These are phyloP conservation scores for Pythium aquatile DNA, from an alignment of 352 stramenopile genomes.

Conservation along the genomic window DNA sequence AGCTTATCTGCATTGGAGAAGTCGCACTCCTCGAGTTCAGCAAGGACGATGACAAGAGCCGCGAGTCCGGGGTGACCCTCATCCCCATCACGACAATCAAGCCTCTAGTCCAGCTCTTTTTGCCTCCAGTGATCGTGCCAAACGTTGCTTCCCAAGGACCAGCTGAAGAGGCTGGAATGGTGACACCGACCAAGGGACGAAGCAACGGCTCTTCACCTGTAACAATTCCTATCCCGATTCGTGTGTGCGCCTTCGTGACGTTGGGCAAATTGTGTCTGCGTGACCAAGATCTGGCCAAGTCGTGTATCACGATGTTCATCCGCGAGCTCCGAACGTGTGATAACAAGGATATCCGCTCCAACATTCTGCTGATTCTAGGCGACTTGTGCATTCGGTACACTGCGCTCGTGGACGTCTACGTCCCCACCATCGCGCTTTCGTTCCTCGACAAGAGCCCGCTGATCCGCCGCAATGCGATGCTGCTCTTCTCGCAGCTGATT, in stretches of 20 bases:
- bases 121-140: constrained; percentile 56
- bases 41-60: constrained; percentile 66
- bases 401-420: constrained; percentile 93
- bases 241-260: constrained; percentile 93
- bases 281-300: constrained; percentile 92
- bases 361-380: constrained; percentile 95
- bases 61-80: constrained; percentile 44
- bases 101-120: constrained; percentile 74
- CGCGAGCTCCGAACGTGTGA: constrained; percentile 87
- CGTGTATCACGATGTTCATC: constrained; percentile 94
- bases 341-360: constrained; percentile 92
- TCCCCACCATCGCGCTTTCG: constrained; percentile 95
- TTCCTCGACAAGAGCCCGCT: constrained; percentile 86
- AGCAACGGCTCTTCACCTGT: constrained; percentile 14
- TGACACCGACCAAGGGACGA: constrained; percentile 29
- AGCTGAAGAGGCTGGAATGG: constrained; percentile 17
- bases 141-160: constrained; percentile 18
- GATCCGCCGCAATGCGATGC: constrained; percentile 93
- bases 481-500: constrained; percentile 95
- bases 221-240: constrained; percentile 69
- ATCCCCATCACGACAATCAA: constrained; percentile 52
- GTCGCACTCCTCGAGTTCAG: constrained; percentile 78
- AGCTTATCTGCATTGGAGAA: constrained; percentile 80
- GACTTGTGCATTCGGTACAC: constrained; percentile 97
- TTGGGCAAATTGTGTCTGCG: constrained; percentile 96